Evolutionary conservation across 441 rosid species (phyloP).

Genomic region (Macaranga tanarius): DNA sequence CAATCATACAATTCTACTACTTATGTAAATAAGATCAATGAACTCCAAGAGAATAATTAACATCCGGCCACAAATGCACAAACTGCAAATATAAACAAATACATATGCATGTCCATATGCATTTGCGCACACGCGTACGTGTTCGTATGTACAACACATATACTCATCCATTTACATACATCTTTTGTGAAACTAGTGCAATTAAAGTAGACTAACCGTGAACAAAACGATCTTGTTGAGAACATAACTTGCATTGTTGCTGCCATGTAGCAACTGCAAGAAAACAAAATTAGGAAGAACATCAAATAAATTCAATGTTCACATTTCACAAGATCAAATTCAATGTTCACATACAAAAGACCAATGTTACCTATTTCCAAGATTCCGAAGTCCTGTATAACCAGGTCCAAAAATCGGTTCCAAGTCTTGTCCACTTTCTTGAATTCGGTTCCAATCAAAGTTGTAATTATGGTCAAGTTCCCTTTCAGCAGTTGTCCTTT

Average conservation of each 20-base stretch:
- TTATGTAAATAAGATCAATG: background rate
- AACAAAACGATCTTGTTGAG: conserved; percentile 67
- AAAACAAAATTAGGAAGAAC: conserved; percentile 23
- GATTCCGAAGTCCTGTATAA: conserved; percentile 92
- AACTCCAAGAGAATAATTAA: background rate
- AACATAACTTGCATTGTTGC: conserved; percentile 95
- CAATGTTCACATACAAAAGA: conserved; percentile 6
- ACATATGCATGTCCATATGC: background rate
- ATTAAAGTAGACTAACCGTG: conserved; percentile 46
- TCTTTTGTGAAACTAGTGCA: background rate
- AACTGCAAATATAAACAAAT: background rate
- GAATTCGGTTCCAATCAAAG: conserved; percentile 97
- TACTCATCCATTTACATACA: background rate
- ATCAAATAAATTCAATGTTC: conserved; percentile 13
- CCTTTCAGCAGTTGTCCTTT: conserved; percentile 99
- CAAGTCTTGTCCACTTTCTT: conserved; percentile 89
- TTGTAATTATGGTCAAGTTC: conserved; percentile 97
- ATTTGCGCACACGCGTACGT: background rate
- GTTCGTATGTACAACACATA: background rate
- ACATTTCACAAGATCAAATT: conserved; percentile 6
- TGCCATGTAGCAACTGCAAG: conserved; percentile 94
- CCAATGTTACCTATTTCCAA: conserved; percentile 81
- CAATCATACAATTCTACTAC: background rate
- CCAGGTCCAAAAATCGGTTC: conserved; percentile 91
- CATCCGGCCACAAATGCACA: background rate